Evolutionary conservation across 1,284 basidiomycete species (phyloP), one percentile per base, ranked within the genome.

Genomic region (Kalmanozyma brasiliensis): DNA sequence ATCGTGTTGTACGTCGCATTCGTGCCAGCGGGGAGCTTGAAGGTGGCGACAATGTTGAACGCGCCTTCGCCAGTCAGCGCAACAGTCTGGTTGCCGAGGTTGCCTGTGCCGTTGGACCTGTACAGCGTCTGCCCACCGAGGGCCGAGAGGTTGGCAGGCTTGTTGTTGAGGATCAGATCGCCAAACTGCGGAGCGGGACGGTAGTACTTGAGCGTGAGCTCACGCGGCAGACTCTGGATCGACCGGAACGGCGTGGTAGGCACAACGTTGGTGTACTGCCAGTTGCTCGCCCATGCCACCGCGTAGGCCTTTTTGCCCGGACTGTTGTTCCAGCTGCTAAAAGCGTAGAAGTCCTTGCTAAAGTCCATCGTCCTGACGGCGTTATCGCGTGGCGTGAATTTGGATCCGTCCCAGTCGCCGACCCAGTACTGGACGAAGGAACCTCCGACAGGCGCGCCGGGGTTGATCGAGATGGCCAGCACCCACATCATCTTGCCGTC

Each of bases 271-370:
- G 81, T 75, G 76, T 85, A 84, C 67, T 83, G 78, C 83, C 83
- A 84, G 74, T 85, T 85, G 68, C 68, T 78, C 24, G 83, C 83
- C 84, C 84, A 85, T 4, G 71, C 79, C 23, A 84, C 80, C 23
- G 68, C 74, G 49, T 83, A 71, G 16, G 79, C 61, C 48, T 70
- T 59, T 40, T 74, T 63, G 30, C 64, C 49, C 16, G 73, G 68
- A 9, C 67, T 65, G 41, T 79, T 79, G 61, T 73, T 74, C 74
- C 81, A 84, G 64, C 82, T 83, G 63, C 83, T 82, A 17, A 81
- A 82, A 13, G 83, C 84, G 64, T 84, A 84, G 40, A 79, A 82
- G 75, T 85, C 84, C 64, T 83, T 84, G 49, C 65, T 82, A 53
- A 83, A 85, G 61, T 84, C 83, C 44, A 73, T 67, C 29, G 81